Evolutionary conservation across 2,329 filamentous ascomycete genomes (phyloP), one percentile per base, ranked within the genome.

Genomic region (Tolypocladium album): DNA sequence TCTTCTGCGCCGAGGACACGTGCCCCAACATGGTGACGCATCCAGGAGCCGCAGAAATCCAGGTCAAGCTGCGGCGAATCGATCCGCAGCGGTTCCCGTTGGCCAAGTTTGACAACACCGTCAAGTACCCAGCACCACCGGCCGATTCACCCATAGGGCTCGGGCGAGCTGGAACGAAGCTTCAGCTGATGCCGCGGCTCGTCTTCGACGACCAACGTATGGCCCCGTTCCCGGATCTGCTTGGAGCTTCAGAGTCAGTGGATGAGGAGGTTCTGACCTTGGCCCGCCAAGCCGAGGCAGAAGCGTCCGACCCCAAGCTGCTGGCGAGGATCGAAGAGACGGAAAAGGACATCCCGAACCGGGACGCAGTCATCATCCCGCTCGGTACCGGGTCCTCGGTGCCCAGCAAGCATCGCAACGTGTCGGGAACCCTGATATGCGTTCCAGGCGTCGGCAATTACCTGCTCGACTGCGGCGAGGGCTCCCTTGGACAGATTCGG

Each of bases 341-440:
- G 15, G 84, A 87, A 63, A 74, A 80, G n/a, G 82, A 86, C 62
- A 82, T 96, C 2, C 88, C 89, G 2, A 84, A 85, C 64, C 81
- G 83, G 40, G 87, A 97, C 67, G 85, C 88, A 0, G 92, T 97
- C 72, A 84, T 99, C 56, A 88, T 92, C 45, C 85, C 92, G 1
- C 82, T 99, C 0, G 94, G 94, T 7, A 99, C 94, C 3, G 94
- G 94, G 11, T 97, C 93, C 3, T 89, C 93, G 0, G 71, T 89
- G 20, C 94, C 94, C 1, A 96, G 91, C 40, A 95, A 95, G 71
- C 94, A 97, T 72, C 89, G 94, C 67, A 99, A 97, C 71, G 94
- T 99, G 24, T 96, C 93, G 13, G 86, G 87, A 2, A 97, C 92
- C 0, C 79, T 99, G 5, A 76, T 99, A 53, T 84, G 89, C 17